These are phyloP conservation scores for Yarrowia keelungensis DNA, from an alignment of 805 yeast species.

Conservation along the genomic window DNA sequence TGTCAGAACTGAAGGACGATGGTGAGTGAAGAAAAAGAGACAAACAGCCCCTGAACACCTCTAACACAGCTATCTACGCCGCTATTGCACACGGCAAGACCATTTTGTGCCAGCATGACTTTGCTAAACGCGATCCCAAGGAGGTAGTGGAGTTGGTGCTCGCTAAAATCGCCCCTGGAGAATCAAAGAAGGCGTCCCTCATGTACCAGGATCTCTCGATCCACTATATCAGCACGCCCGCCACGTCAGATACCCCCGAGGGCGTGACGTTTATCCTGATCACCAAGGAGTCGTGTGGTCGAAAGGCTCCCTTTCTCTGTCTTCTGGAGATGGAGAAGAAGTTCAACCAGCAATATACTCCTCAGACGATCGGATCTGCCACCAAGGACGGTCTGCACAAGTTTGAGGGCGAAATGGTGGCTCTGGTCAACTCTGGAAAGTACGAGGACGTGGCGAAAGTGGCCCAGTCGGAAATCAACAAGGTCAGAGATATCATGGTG, in stretches of 20 bases:
- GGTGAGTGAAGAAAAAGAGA: conserved; percentile 3
- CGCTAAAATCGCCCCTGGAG: conserved; percentile 44
- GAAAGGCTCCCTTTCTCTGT: conserved; percentile 44
- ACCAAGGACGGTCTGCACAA: conserved; percentile 6
- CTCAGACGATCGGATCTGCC: neutral
- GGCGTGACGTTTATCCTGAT: conserved; percentile 48
- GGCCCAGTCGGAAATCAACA: conserved; percentile 60
- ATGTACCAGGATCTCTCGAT: conserved; percentile 47
- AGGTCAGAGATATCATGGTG: conserved; percentile 71
- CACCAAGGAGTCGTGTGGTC: conserved; percentile 41
- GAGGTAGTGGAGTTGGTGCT: conserved; percentile 42
- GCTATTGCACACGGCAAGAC: conserved; percentile 22
- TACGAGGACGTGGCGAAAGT: conserved; percentile 44
- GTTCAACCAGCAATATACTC: conserved; percentile 21
- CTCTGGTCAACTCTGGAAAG: conserved; percentile 41
- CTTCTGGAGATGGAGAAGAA: conserved; percentile 41
- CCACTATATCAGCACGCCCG: conserved; percentile 48
- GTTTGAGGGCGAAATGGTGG: conserved; percentile 37
- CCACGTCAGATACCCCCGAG: conserved; percentile 42
- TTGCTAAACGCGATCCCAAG: conserved; percentile 36
- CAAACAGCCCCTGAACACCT: neutral
- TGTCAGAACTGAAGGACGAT: conserved; percentile 28
- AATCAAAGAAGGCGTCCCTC: conserved; percentile 46
- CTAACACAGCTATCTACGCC: conserved; percentile 31
- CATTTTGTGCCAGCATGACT: conserved; percentile 21